Evolutionary conservation across 177 flowering plant genomes (phyloP).

Genomic region (Vitis hybrid): DNA sequence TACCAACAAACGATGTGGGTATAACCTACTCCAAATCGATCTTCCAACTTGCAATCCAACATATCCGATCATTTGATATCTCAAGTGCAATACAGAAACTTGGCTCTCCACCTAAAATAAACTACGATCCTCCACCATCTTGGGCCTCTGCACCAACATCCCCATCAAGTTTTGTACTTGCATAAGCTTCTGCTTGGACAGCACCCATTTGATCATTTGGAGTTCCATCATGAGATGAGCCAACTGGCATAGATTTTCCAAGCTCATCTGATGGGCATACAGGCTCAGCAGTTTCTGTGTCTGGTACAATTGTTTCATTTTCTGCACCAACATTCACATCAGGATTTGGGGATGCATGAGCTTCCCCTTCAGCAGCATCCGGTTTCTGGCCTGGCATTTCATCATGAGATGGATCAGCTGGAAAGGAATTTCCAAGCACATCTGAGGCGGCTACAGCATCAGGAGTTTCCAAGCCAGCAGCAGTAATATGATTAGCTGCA

Average conservation of each 20-base stretch:
- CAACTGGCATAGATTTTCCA: constrained; percentile 50
- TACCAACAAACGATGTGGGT: too few species aligned
- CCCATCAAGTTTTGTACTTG: constrained; percentile 14
- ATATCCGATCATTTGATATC: too few species aligned
- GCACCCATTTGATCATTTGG: neutral
- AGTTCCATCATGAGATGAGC: constrained; percentile 16
- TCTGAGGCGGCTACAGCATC: constrained; percentile 13
- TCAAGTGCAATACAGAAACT: too few species aligned
- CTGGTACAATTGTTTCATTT: constrained; percentile 59
- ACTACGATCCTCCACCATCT: too few species aligned
- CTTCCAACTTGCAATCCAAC: too few species aligned
- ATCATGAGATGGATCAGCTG: constrained; percentile 14
- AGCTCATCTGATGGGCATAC: constrained; percentile 52
- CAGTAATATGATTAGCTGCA: constrained; percentile 6
- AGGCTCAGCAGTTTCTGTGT: constrained; percentile 51
- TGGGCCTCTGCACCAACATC: constrained; percentile 16
- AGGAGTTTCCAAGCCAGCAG: constrained; percentile 1
- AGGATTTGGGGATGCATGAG: neutral
- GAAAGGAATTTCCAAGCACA: constrained; percentile 13
- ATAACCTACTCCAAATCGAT: too few species aligned
- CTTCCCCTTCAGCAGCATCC: constrained; percentile 6
- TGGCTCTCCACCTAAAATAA: too few species aligned
- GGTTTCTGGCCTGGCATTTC: constrained; percentile 10
- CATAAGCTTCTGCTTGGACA: constrained; percentile 13
- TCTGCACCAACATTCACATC: constrained; percentile 20